Conservation (phyloP, 768 basidiomycete genomes). For the Podaxis carcinomalis region DNA sequence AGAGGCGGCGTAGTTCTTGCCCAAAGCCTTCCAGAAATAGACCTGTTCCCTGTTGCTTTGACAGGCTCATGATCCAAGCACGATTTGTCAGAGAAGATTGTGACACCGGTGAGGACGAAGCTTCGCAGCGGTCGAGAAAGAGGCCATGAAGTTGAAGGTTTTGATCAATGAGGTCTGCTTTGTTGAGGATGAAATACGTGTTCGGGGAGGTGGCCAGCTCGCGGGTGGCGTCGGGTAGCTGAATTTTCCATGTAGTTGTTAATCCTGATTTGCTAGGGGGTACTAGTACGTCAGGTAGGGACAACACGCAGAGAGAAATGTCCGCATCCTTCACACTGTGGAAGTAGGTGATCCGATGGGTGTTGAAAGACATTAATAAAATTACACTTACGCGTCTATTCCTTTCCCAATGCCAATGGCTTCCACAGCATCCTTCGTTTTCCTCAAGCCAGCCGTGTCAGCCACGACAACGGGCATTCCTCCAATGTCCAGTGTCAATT, state of each 20-base stretch:
- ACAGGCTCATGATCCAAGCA: conserved; percentile 63
- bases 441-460: conserved; percentile 83
- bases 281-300: conserved; percentile 46
- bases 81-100: background rate
- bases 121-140: background rate
- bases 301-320: conserved; percentile 75
- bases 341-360: background rate
- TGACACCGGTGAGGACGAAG: background rate
- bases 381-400: conserved; percentile 48
- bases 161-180: conserved; percentile 51
- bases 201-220: conserved; percentile 41
- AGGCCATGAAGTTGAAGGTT: background rate
- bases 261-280: background rate
- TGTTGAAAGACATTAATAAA: background rate
- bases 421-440: conserved; percentile 69
- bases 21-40: conserved; percentile 61
- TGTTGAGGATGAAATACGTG: conserved; percentile 78
- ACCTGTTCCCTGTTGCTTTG: conserved; percentile 49
- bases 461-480: conserved; percentile 77
- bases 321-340: conserved; percentile 64
- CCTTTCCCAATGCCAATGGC: conserved; percentile 79
- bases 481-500: conserved; percentile 83
- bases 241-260: conserved; percentile 11
- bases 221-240: conserved; percentile 40
- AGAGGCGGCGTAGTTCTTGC: conserved; percentile 47